Evolutionary conservation across 139 green algal genomes (phyloP), one percentile per base, ranked within the genome.

Genomic region (Picochlorum sp.): DNA sequence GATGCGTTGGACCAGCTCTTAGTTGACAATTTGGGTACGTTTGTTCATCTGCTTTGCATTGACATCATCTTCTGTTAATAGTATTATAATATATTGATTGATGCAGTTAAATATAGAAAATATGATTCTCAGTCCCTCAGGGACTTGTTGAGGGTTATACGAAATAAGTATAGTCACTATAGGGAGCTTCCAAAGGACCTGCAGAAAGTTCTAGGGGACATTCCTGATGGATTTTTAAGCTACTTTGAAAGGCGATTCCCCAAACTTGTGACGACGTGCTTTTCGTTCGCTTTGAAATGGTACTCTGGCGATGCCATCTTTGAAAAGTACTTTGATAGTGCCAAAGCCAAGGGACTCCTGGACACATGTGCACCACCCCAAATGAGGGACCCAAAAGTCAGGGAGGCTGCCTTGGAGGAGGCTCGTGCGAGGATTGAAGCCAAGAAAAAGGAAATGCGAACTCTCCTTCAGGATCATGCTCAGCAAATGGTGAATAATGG

Each of bases 141-240:
- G 6, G 94, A 99, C 74, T 75, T 99, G 73, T 83, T 99, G 71
- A 77, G 94, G n/a, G 88, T 98, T 23, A 83, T 99, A 56, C 82
- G 94, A 72, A 99, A 99, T 87, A 98, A 98, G 83, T 77, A 83
- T 72, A 92, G 87, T 66, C 94, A 99, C 76, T 98, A 90, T 74
- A 70, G 88, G 44, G 94, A 99, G 65, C 86, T 98, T 66, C 90
- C 94, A 15, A 31, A 50, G 5, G 65, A 70, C 7, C 68, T 96
- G 58, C 84, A 95, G 76, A 62, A 66, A 13, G 57, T 83, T 45
- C 14, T 94, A 61, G 86, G 83, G 18, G 72, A 78, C 6, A 49
- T 90, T 45, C 82, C 87, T 4, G 68, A 88, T 10, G 83, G 80
- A 49, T 93, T 86, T 73, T 63, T 88, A 34, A 18, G 31, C 30